Conservation (phyloP, 192 early-diverging fungal genomes). For the Rhizophagus clarus region DNA sequence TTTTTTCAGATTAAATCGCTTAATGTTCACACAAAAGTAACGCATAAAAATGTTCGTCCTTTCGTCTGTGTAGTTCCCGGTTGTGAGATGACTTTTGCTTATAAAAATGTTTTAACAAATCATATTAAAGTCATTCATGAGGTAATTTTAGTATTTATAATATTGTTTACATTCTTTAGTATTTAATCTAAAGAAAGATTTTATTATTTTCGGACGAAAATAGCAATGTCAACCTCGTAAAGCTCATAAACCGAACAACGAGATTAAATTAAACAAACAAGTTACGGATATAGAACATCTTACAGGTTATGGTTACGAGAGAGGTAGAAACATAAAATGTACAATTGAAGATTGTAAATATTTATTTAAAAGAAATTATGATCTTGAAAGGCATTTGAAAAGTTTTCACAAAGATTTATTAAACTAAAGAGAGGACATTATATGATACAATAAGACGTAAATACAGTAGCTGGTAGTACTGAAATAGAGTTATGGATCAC, state of each 20-base stretch:
- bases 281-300: slow-evolving; percentile 14
- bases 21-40: not conserved
- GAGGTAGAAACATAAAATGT: slow-evolving; percentile 20
- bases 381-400: slow-evolving; percentile 23
- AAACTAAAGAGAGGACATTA: not conserved
- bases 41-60: not conserved
- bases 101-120: not conserved
- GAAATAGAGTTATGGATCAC: too few relatives aligned
- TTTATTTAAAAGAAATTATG: slow-evolving; percentile 27
- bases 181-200: not conserved
- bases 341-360: not conserved
- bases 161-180: not conserved
- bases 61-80: not conserved
- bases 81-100: not conserved
- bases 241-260: not conserved
- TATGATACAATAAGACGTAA: too few relatives aligned
- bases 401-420: slow-evolving; percentile 7
- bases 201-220: not conserved
- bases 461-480: too few relatives aligned
- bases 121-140: slow-evolving; percentile 12
- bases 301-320: slow-evolving; percentile 11
- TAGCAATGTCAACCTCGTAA: not conserved
- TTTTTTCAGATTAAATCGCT: not conserved
- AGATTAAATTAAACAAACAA: not conserved
- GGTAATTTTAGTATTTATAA: not conserved